Base-by-base conservation (phyloP, 1,139 yeast species). In the Spencermartinsiella ligniputridi region DNA sequence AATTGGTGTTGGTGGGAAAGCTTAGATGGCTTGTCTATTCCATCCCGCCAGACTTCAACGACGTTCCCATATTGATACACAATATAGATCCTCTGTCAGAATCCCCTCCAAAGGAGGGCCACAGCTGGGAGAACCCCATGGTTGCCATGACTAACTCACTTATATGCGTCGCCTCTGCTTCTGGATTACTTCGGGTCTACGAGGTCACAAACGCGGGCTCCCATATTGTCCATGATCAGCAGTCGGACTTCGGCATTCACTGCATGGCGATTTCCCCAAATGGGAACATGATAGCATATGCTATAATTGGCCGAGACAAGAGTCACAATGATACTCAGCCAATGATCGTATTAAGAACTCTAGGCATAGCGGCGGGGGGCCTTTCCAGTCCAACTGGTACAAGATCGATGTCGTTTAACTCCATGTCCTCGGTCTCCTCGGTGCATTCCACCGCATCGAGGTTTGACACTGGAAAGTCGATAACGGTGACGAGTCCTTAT, bases 401-500 rank as follows among this genome's bases (percentile, higher is more conserved):
- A 17, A 38, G 45, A 3, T 34, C 45, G 8, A 43, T 24, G 12
- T 41, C 53, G 2, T 24, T 39, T 1, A 39, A 45, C 2, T 44
- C 48, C 6, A 15, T 37, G 2, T 46, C 53, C 3, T 18, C 35
- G 18, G 38, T 24, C 16, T 42, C 45, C 38, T 25, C 40, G n/a
- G 40, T 33, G 4, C 45, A 42, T n/a, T 34, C 25, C 20, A 40
- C 52, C 6, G 35, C 41, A 21, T 13, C 25, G 6, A 20, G 33
- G 3, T 42, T 36, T 63, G 67, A 38, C 8, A 24, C 33, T 30
- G 76, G 71, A 18, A 76, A 71, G 47, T 83, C 85, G 3, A 76
- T 83, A 3, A 80, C 94, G 2, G 83, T 89, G 35, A 82, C 95
- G 0, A 72, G 86, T 42, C 96, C 97, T 0, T 87, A 86, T 61